A percentile compares a stretch with the other conserved stretches of the same genome.
These are phyloP conservation scores for Tagetes erecta DNA, from an alignment of 129 eudicot species.

Conservation along the genomic window DNA sequence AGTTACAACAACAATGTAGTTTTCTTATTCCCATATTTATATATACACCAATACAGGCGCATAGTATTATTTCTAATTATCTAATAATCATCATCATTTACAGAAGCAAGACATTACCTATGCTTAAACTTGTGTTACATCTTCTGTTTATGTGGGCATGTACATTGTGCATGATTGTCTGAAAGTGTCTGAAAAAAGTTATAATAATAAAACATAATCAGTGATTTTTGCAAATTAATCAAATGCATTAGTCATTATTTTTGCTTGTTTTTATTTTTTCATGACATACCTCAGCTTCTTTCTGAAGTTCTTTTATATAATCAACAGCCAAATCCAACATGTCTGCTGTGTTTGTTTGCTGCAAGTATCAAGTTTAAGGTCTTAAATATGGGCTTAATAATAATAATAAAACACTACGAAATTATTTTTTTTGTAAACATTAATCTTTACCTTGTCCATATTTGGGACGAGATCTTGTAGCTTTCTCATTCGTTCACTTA, in stretches of 20 bases:
- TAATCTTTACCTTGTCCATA: slow-evolving; percentile 78
- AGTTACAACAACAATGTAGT: slow-evolving; percentile 33
- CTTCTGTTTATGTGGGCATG: slow-evolving; percentile 51
- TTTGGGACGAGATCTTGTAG: slow-evolving; percentile 97
- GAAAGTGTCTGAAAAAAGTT: slow-evolving; percentile 46
- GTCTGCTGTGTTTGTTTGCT: slow-evolving; percentile 98
- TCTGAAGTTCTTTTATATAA: slow-evolving; percentile 92
- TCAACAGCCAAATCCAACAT: slow-evolving; percentile 97
- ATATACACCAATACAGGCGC: slow-evolving; percentile 33
- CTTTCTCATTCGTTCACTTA: slow-evolving; percentile 95
- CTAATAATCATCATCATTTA: slow-evolving; percentile 22
- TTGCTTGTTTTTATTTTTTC: neutral
- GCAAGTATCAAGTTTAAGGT: slow-evolving; percentile 24
- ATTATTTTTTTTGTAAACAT: neutral
- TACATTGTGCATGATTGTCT: slow-evolving; percentile 56
- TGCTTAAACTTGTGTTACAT: slow-evolving; percentile 21
- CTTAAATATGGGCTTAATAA: neutral
- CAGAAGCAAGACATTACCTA: slow-evolving; percentile 39
- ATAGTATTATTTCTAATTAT: slow-evolving; percentile 19
- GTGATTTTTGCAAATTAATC: neutral
- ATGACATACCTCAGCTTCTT: slow-evolving; percentile 63
- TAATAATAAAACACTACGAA: neutral
- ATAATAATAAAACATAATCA: neutral
- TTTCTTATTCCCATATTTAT: slow-evolving; percentile 27
- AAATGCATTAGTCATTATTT: neutral